These are phyloP conservation scores for Nigrospora sphaerica DNA, from an alignment of 2,329 filamentous ascomycete species.

Conservation along the genomic window DNA sequence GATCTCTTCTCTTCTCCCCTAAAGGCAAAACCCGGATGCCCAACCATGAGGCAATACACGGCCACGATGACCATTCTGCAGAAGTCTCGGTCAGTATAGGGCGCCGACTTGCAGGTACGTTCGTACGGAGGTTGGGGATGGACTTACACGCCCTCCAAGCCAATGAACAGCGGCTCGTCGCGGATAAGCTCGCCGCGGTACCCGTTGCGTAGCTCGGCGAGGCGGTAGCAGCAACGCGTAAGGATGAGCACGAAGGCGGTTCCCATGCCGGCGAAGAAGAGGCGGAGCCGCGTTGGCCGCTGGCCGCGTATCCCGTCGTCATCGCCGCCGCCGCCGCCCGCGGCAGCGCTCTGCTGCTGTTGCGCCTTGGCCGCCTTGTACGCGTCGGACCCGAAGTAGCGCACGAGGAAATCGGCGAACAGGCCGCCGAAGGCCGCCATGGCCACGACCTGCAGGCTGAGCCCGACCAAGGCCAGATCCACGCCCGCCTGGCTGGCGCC, in stretches of 20 bases:
- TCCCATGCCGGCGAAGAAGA: constrained; percentile 43
- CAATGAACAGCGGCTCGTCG: constrained; percentile 39
- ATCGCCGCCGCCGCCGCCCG: not conserved
- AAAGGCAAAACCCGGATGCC: too few relatives aligned
- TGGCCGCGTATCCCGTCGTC: not conserved
- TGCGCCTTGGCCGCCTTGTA: not conserved
- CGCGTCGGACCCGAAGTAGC: constrained; percentile 11
- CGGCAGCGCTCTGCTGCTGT: too few relatives aligned
- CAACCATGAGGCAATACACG: too few relatives aligned
- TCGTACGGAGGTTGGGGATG: not conserved
- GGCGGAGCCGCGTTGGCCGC: constrained; percentile 25
- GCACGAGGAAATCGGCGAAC: constrained; percentile 34
- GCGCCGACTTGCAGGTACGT: not conserved
- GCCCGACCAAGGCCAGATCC: constrained; percentile 43
- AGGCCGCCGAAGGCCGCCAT: constrained; percentile 44
- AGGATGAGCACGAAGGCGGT: constrained; percentile 47
- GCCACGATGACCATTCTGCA: too few relatives aligned
- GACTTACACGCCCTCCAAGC: constrained; percentile 32
- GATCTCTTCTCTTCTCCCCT: too few relatives aligned
- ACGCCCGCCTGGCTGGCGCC: constrained; percentile 41
- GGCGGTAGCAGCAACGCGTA: constrained; percentile 49
- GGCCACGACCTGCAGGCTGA: constrained; percentile 50
- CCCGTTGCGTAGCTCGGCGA: constrained; percentile 51
- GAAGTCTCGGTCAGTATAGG: too few relatives aligned
- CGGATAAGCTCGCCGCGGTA: constrained; percentile 43